Conservation (phyloP, 2,329 filamentous ascomycete species). For the Fusarium agapanthi region DNA sequence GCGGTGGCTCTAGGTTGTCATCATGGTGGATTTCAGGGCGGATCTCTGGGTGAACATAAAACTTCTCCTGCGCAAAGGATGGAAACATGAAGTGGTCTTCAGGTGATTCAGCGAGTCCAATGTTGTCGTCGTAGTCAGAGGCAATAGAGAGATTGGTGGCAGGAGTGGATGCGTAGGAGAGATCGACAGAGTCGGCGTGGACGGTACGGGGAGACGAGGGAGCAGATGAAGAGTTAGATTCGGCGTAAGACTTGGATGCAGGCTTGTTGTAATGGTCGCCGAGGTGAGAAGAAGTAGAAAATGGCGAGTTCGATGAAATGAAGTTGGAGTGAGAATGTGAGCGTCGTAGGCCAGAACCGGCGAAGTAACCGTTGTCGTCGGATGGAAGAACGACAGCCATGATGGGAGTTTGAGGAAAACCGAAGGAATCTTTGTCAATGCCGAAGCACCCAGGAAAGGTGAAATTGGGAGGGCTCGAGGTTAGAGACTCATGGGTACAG, state of each 20-base stretch:
- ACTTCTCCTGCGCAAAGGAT: constrained; percentile 57
- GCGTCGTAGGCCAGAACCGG: constrained; percentile 61
- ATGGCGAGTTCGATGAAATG: constrained; percentile 52
- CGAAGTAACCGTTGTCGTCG: constrained; percentile 67
- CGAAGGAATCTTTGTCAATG: constrained; percentile 35
- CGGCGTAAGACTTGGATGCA: constrained; percentile 53
- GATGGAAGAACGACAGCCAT: constrained; percentile 67
- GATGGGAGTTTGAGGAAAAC: constrained; percentile 34
- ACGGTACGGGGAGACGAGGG: constrained; percentile 65
- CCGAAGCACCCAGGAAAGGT: constrained; percentile 35
- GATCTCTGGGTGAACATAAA: constrained; percentile 49
- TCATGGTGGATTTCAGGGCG: constrained; percentile 38
- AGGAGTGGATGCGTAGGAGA: constrained; percentile 70
- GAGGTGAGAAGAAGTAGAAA: constrained; percentile 57
- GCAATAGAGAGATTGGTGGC: constrained; percentile 70
- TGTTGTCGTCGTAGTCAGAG: constrained; percentile 61
- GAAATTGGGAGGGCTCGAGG: constrained; percentile 8
- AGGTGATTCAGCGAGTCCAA: constrained; percentile 54
- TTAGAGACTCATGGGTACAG: constrained; percentile 39
- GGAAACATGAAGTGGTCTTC: constrained; percentile 60
- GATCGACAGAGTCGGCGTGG: constrained; percentile 62
- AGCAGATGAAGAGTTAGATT: constrained; percentile 61
- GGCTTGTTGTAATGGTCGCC: constrained; percentile 58
- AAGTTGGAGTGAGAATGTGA: constrained; percentile 70
- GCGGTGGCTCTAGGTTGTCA: constrained; percentile 58